These are phyloP conservation scores for Lentinula guzmanii DNA, from an alignment of 768 basidiomycete species.

Conservation along the genomic window DNA sequence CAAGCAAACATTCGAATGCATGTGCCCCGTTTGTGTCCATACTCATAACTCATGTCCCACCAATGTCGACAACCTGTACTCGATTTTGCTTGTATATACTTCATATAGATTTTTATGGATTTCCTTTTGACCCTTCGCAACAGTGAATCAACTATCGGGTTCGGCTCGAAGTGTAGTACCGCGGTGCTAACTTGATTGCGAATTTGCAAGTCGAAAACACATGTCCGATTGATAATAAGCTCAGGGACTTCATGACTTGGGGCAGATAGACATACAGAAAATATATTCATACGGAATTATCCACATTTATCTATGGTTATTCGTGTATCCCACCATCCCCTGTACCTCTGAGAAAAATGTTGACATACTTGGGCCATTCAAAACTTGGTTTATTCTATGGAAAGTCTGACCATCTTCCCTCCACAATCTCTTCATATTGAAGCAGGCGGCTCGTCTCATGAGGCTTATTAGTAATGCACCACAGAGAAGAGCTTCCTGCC, in stretches of 20 bases:
- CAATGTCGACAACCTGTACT: not conserved
- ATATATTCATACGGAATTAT: no score
- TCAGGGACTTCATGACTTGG: no score
- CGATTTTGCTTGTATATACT: not conserved
- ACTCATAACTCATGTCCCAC: not conserved
- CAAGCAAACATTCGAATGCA: not conserved
- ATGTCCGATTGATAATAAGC: no score
- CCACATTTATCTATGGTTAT: no score
- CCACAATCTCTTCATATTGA: constrained; percentile 60
- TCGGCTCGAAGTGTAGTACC: no score
- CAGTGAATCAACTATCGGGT: not conserved
- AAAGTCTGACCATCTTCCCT: constrained; percentile 17
- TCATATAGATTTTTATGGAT: not conserved
- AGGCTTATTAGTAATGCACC: not conserved
- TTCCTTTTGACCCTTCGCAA: not conserved
- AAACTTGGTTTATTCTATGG: not conserved
- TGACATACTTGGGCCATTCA: not conserved
- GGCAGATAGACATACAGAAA: no score
- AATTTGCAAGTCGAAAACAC: no score
- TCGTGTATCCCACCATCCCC: not conserved
- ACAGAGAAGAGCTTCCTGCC: constrained; percentile 36
- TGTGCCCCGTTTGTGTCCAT: not conserved
- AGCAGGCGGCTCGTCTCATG: constrained; percentile 31
- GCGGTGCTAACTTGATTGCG: no score
- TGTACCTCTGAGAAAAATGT: not conserved